These are phyloP conservation scores for Graphilbum sp. DNA, from an alignment of 2,329 filamentous ascomycete species.

Conservation along the genomic window DNA sequence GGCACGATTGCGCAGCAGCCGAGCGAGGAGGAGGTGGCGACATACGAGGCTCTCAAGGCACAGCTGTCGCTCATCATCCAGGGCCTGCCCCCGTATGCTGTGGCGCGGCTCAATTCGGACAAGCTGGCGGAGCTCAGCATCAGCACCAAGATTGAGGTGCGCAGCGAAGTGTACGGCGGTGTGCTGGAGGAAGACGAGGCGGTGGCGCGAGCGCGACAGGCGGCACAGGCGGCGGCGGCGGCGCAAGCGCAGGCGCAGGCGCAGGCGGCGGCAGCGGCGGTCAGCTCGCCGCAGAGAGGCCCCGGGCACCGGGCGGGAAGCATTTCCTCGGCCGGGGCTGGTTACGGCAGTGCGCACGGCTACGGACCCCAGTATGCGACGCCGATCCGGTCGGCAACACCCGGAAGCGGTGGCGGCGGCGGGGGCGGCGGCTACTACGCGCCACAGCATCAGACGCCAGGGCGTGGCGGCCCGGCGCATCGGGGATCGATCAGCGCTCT, in stretches of 20 bases:
- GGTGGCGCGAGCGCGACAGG: constrained; percentile 24
- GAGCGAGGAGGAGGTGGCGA: constrained; percentile 35
- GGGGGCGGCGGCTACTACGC: constrained; percentile 20
- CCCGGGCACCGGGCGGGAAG: constrained; percentile 14
- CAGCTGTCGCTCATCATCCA: constrained; percentile 60
- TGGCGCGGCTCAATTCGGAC: constrained; percentile 74
- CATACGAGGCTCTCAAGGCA: constrained; percentile 59
- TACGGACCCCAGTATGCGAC: constrained; percentile 31
- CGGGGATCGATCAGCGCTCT: constrained; percentile 23
- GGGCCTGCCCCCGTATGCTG: constrained; percentile 65
- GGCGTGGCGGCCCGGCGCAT: constrained; percentile 21
- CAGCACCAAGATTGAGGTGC: constrained; percentile 60
- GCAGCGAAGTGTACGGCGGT: constrained; percentile 57
- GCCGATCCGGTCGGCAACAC: constrained; percentile 26
- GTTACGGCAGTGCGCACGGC: constrained; percentile 19
- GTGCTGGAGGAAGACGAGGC: constrained; percentile 72
- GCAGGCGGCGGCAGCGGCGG: constrained; percentile 14
- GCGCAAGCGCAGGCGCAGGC: constrained; percentile 19
- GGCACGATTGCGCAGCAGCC: constrained; percentile 47
- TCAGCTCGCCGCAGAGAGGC: constrained; percentile 15
- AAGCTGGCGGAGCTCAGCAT: constrained; percentile 71
- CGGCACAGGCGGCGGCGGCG: constrained; percentile 12
- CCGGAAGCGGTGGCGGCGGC: constrained; percentile 6
- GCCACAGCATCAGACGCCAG: constrained; percentile 20
- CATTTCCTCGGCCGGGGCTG: constrained; percentile 12